Conservation (phyloP, 805 yeast species). For the Starmerella scarabaei region DNA sequence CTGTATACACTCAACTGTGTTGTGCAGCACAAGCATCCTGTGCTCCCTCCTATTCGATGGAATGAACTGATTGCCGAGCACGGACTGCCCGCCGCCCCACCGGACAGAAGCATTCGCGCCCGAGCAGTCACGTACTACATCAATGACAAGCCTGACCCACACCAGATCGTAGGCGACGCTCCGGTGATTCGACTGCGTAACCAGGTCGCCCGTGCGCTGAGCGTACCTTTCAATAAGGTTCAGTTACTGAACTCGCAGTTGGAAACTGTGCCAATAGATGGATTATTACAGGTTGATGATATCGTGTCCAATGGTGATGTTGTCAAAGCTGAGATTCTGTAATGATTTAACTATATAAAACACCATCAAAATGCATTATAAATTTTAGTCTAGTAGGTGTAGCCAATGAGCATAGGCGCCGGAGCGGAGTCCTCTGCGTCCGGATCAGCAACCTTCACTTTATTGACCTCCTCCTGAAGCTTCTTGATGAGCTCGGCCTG, state of each 20-base stretch:
- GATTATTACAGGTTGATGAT: no score
- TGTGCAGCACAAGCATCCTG: slow-evolving; percentile 19
- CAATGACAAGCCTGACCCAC: slow-evolving; percentile 3
- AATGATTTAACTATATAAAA: no score
- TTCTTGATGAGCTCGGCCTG: slow-evolving; percentile 56
- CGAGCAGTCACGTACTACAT: slow-evolving; percentile 18
- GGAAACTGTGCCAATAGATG: no score
- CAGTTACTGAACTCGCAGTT: no score
- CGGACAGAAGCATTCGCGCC: slow-evolving; percentile 11
- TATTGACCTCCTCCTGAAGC: slow-evolving; percentile 54
- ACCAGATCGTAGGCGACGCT: slow-evolving; percentile 23
- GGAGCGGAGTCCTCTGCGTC: slow-evolving; percentile 44
- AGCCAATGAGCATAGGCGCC: slow-evolving; percentile 50
- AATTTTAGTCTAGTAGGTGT: slow-evolving; percentile 18
- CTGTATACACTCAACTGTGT: slow-evolving; percentile 49
- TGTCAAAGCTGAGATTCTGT: no score
- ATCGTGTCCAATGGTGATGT: no score
- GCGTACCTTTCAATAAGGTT: no score
- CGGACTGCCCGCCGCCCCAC: slow-evolving; percentile 18
- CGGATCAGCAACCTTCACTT: slow-evolving; percentile 42
- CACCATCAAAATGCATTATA: no score
- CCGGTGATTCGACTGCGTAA: slow-evolving; percentile 28
- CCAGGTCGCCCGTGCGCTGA: slow-evolving; percentile 4
- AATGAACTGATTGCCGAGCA: slow-evolving; percentile 30
- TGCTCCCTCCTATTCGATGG: slow-evolving; percentile 31